Evolutionary conservation across 1,284 basidiomycete genomes (phyloP), one percentile per base, ranked within the genome.

Genomic region (Phylloporus sp.): DNA sequence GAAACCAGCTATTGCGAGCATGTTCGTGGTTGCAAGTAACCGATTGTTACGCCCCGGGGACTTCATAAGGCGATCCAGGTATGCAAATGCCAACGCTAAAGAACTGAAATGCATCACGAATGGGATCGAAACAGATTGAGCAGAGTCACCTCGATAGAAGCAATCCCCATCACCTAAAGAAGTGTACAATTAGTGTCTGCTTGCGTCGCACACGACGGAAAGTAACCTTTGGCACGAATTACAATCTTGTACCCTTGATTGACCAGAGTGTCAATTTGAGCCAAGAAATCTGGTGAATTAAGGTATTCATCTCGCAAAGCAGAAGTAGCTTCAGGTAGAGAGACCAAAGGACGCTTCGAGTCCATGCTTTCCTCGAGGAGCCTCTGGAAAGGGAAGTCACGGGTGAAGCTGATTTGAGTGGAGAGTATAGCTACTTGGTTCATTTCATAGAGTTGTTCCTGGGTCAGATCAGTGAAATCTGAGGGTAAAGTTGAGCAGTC

Each of bases 121-220:
- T 58, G 20, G 59, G 58, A 55, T 56, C 40, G 49, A 52, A 56
- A 60, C 47, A 17, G 59, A 40, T 28, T 47, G 56, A 44, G 37
- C 22, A 46, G 51, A 74, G 77, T 80, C 68, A 91, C 91, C 88
- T 81, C 91, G 80, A 74, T 92, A 93, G 74, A 92, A 92, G 71
- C 92, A 93, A 75, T 93, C 89, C 0, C 91, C 92, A 70, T 93
- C 92, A 28, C 91, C 91, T 83, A 75, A 42, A 47, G 26, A 55
- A 49, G 17, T 24, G 42, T 24, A 39, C 22, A 37, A n/a, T 72
- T 22, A 72, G 63, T 52, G 8, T 49, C 34, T 34, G 59, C 54
- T 60, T 22, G 28, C 4, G n/a, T 59, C 75, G 71, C 64, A 77
- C 76, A 62, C 78, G 77, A 28, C 76, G 15, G 2, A 15, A 58